Conservation (phyloP, 805 yeast genomes). For the Blastobotrys attinorum region DNA sequence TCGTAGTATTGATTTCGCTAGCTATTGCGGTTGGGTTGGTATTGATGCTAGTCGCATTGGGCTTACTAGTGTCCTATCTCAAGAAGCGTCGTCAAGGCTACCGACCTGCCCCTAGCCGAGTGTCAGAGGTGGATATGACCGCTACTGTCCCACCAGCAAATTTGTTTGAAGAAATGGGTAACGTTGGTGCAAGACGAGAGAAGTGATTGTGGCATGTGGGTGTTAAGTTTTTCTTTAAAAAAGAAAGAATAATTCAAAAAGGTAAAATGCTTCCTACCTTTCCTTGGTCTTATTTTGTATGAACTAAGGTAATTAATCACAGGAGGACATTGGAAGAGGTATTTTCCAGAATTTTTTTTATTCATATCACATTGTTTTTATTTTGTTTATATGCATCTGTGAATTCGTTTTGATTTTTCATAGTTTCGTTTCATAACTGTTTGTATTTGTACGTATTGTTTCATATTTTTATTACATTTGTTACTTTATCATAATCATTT, state of each 20-base stretch:
- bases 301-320: no score
- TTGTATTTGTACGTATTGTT: background rate
- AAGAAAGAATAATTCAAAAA: no score
- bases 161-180: conserved; percentile 39
- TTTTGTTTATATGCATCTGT: conserved; percentile 3
- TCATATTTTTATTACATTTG: background rate
- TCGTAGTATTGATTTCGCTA: conserved; percentile 58
- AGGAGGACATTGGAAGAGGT: no score
- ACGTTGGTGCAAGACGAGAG: conserved; percentile 12
- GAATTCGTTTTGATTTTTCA: background rate
- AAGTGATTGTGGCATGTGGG: no score
- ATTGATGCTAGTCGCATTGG: conserved; percentile 35
- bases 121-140: conserved; percentile 53
- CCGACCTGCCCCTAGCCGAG: conserved; percentile 44
- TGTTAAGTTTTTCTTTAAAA: no score
- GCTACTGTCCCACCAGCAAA: conserved; percentile 55
- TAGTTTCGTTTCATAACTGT: background rate
- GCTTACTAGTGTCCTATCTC: conserved; percentile 34
- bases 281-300: conserved; percentile 7
- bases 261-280: no score
- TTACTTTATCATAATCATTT: background rate
- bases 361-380: background rate
- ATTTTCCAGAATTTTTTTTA: no score
- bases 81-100: conserved; percentile 35
- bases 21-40: conserved; percentile 57